Evolutionary conservation across 345 rosid species (phyloP).

Genomic region (Dovyalis caffra): DNA sequence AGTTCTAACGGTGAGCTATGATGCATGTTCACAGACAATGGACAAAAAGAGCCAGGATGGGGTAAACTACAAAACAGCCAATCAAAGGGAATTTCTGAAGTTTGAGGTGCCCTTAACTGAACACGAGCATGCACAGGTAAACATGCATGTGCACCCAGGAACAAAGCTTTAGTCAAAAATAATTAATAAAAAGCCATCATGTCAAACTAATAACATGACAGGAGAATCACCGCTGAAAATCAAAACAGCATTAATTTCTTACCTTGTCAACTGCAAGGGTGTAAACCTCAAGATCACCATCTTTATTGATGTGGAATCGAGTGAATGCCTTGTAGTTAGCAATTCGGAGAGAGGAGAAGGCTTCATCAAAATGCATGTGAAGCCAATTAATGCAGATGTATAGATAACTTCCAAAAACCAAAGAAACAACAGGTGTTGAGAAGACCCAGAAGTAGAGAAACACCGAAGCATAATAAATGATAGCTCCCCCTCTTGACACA

Average conservation of each 20-base stretch:
- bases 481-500: constrained; percentile 78
- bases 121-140: not conserved
- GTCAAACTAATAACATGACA: not conserved
- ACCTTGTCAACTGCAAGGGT: constrained; percentile 98
- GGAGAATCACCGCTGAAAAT: not conserved
- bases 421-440: constrained; percentile 92
- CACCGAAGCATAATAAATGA: constrained; percentile 85
- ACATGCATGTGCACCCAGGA: too few relatives aligned
- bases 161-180: too few relatives aligned
- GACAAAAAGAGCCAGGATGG: not conserved
- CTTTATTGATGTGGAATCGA: constrained; percentile 66
- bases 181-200: too few relatives aligned
- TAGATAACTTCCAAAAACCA: constrained; percentile 94
- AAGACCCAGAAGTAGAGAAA: constrained; percentile 99
- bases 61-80: not conserved
- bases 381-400: constrained; percentile 98
- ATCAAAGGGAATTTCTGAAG: not conserved
- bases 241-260: constrained; percentile 14
- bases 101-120: not conserved
- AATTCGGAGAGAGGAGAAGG: constrained; percentile 95
- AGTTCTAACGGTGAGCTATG: not conserved
- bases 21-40: too few relatives aligned
- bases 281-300: constrained; percentile 86
- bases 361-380: constrained; percentile 96
- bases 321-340: constrained; percentile 97